Base-by-base conservation (phyloP, 2,329 filamentous ascomycete genomes). In the Emergomyces pasteurianus region DNA sequence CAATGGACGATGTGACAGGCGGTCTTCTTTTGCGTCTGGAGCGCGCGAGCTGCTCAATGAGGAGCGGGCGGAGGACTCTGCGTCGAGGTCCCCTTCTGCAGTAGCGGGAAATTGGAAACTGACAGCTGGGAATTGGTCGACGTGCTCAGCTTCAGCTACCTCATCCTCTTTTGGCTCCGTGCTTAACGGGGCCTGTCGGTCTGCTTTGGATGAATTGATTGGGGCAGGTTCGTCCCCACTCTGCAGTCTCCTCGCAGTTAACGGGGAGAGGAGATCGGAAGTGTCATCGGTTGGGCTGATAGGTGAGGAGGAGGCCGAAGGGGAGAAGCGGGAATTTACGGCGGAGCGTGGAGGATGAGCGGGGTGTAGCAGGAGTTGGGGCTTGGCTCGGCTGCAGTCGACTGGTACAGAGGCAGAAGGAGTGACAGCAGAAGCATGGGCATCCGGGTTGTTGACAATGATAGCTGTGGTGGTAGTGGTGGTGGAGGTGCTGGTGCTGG, bases 241-340 rank as follows among this genome's bases (percentile, higher is more conserved):
- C 1, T 42, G 54, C 38, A 31, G 34, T 38, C 54, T 57, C 38
- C 36, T 43, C 21, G 54, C 21, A 10, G 54, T 28, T 43, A 57
- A 31, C 38, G 36, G 54, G 23, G 54, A 57, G 54, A 43, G 54
- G 12, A 31, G 54, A 18, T 57, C 23, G 38, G 54, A 57, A 59
- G 62, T 65, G n/a, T 61, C 34, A 55, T 62, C 53, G 53, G 54
- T 62, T 53, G 65, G 65, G 62, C 66, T 56, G 23, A n/a, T 61
- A 62, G 65, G 65, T 23, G 61, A 66, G 64, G 49, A 64, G 66
- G 49, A 63, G 64, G 65, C 62, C 46, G 42, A 58, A 50, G n/a
- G 52, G 58, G 58, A 62, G 64, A 65, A 56, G 58, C 58, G 53
- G 40, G n/a, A 31, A 40, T 49, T 52, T 34, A 34, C 4, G 23